Base-by-base conservation (phyloP, 2,329 filamentous ascomycete genomes). In the Ophiostoma sp. region DNA sequence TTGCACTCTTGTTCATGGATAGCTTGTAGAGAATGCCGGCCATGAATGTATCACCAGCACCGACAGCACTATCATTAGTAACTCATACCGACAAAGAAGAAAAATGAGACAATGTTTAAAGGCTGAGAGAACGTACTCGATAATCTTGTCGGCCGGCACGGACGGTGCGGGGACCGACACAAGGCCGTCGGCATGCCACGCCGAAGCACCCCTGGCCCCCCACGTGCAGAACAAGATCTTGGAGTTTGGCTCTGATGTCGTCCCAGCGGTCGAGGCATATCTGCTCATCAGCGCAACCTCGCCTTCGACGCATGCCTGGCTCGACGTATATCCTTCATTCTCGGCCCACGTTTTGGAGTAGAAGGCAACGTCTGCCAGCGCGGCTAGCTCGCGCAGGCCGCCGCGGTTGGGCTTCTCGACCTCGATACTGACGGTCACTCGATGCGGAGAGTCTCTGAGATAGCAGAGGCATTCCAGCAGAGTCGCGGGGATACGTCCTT, bases 31-130 rank as follows among this genome's bases (percentile, higher is more conserved):
- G 78, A 76, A 90, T 86, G 69, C 88, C 89, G 45, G 89, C 89
- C 71, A 89, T 85, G 74, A 92, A 92, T 0, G 89, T 91, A 74
- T 92, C 90, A 72, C 90, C 90, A 60, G 89, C 89, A 67, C 89
- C 90, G 70, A 92, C 84, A 5, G 88, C 83, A 75, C 89, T 91
- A 52, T 9, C 18, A 47, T 8, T 44, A 44, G 5, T 18, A 1
- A 4, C 8, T 64, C 41, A 55, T 45, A 16, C 40, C 44, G 6
- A 47, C 14, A 16, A 18, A 14, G 6, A 7, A 36, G 9, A 44
- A 4, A 8, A 16, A 18, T 38, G 8, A 4, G 27, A 11, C 8
- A 14, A 9, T 27, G 12, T 27, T 11, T 42, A 45, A 49, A 38
- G 27, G 36, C 36, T 9, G 27, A 7, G 27, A 7, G 3, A 5